Evolutionary conservation across 495 filamentous ascomycete genomes (phyloP).

Genomic region (Talaromyces wortmannii): DNA sequence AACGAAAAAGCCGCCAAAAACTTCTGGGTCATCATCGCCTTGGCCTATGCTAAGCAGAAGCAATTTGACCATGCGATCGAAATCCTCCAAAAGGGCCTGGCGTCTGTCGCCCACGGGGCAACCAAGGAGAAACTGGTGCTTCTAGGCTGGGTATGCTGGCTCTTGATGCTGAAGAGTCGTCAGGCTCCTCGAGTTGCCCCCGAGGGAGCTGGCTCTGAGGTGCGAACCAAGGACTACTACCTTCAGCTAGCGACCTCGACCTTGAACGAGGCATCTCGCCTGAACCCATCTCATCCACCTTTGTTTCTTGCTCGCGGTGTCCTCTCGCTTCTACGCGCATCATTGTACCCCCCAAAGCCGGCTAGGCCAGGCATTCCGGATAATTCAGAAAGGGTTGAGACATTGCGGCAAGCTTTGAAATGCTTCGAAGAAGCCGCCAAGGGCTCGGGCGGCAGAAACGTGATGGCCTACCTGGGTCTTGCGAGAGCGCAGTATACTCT

Average conservation of each 20-base stretch:
- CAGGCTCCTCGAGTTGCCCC: slow-evolving; percentile 74
- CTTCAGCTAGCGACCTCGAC: slow-evolving; percentile 84
- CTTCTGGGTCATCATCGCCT: slow-evolving; percentile 92
- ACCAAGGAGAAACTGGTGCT: slow-evolving; percentile 82
- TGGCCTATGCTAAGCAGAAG: slow-evolving; percentile 94
- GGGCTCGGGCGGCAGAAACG: slow-evolving; percentile 73
- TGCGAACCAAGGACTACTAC: slow-evolving; percentile 85
- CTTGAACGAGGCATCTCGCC: slow-evolving; percentile 87
- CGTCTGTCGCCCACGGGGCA: slow-evolving; percentile 61
- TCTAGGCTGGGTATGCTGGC: slow-evolving; percentile 80
- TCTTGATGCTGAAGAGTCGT: slow-evolving; percentile 86
- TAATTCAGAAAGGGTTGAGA: slow-evolving; percentile 67
- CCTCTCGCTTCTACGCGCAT: slow-evolving; percentile 78
- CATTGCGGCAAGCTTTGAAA: slow-evolving; percentile 74
- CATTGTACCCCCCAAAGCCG: slow-evolving; percentile 67
- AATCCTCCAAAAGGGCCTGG: slow-evolving; percentile 77
- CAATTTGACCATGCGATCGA: slow-evolving; percentile 93
- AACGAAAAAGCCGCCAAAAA: slow-evolving; percentile 80
- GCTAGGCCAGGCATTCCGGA: slow-evolving; percentile 54
- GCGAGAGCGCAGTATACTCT: slow-evolving; percentile 78
- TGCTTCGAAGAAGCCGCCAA: slow-evolving; percentile 90
- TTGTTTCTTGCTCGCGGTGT: slow-evolving; percentile 90
- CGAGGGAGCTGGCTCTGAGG: slow-evolving; percentile 60
- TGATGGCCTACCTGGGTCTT: slow-evolving; percentile 84
- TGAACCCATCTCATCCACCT: slow-evolving; percentile 85